Percentiles rank a stretch among this genome's conserved stretches.
These are phyloP conservation scores for Westerdykella sp. DNA, from an alignment of 2,329 filamentous ascomycete genomes.

Conservation along the genomic window DNA sequence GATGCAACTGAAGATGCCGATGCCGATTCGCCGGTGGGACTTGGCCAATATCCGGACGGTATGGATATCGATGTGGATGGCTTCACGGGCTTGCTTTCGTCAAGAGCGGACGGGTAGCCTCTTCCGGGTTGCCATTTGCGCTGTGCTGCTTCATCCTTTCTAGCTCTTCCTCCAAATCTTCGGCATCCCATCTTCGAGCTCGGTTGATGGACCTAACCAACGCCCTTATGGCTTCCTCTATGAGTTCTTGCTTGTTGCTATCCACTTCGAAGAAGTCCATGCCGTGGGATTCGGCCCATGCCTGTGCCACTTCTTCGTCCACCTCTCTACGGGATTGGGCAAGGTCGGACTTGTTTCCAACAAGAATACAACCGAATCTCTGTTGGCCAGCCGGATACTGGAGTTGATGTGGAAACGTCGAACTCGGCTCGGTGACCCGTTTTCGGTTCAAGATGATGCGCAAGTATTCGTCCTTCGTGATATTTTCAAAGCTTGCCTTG, in stretches of 20 bases:
- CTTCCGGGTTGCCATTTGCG: too few species aligned
- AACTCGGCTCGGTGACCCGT: not conserved
- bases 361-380: constrained; percentile 24
- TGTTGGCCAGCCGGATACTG: constrained; percentile 4
- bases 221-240: constrained; percentile 11
- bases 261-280: constrained; percentile 17
- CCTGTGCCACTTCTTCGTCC: constrained; percentile 9
- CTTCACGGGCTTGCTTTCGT: too few species aligned
- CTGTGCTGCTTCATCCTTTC: constrained; percentile 2
- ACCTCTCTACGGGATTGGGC: constrained; percentile 11
- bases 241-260: constrained; percentile 4
- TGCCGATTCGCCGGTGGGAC: too few species aligned
- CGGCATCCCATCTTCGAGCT: constrained; percentile 4
- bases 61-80: too few species aligned
- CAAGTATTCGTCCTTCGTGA: constrained; percentile 16
- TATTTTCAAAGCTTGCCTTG: constrained; percentile 14
- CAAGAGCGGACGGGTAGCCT: too few species aligned
- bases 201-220: constrained; percentile 12
- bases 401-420: not conserved
- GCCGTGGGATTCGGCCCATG: constrained; percentile 22
- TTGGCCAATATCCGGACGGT: too few species aligned
- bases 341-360: constrained; percentile 23
- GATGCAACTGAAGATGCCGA: too few species aligned
- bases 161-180: constrained; percentile 7
- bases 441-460: constrained; percentile 10